phyloP scores from a whole-genome alignment of 345 rosid genomes.

The Citrus sinensis region DNA sequence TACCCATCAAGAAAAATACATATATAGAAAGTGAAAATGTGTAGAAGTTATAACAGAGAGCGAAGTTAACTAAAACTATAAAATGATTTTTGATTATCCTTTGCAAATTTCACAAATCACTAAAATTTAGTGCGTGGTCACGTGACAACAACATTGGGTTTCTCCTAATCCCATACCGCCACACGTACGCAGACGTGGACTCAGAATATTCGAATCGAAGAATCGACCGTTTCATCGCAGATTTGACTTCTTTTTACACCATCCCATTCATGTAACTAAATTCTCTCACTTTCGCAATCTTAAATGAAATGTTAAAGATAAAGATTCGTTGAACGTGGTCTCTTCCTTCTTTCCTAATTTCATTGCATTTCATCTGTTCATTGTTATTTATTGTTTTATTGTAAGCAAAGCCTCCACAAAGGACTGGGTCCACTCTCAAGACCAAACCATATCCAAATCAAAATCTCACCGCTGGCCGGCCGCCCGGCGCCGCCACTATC shows the following conservation, averaged over 20 bases:
- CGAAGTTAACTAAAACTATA: no score
- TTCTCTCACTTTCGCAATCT: not conserved
- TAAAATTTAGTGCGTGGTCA: no score
- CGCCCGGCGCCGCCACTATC: not conserved
- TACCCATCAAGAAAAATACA: no score
- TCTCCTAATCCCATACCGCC: no score
- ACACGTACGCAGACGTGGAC: no score
- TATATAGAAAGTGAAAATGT: no score
- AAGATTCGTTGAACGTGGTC: conserved; percentile 30
- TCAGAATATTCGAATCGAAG: not conserved
- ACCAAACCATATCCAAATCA: not conserved
- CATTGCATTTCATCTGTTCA: not conserved
- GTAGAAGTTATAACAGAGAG: no score
- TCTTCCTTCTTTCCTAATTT: not conserved
- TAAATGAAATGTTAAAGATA: not conserved
- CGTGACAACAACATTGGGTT: no score
- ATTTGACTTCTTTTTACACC: not conserved
- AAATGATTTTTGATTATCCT: no score
- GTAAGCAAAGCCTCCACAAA: conserved; percentile 9
- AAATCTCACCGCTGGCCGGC: not conserved
- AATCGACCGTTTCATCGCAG: no score
- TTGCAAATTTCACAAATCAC: no score
- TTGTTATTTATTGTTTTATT: not conserved
- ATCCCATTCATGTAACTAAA: not conserved
- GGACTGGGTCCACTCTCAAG: not conserved